Percentiles rank a stretch among this genome's conserved stretches.
Conservation (phyloP, 2,329 filamentous ascomycete genomes). For the Fusarium anguioides region DNA sequence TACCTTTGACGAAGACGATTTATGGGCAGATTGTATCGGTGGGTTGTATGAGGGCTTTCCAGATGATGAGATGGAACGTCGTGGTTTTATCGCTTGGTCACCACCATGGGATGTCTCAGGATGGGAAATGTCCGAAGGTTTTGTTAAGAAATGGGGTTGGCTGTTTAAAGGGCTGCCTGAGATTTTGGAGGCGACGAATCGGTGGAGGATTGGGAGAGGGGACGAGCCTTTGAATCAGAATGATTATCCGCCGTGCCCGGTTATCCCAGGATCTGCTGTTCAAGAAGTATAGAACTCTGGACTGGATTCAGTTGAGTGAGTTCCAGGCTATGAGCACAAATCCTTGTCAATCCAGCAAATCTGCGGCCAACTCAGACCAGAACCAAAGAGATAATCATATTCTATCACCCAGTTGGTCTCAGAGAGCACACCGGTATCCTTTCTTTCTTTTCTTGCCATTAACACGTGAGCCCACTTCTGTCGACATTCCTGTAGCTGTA, state of each 20-base stretch:
- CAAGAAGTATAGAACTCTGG: not conserved
- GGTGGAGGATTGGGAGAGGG: constrained; percentile 27
- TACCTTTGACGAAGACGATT: constrained; percentile 55
- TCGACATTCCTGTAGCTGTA: not conserved
- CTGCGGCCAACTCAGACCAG: not conserved
- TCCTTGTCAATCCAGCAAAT: not conserved
- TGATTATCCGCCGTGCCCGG: not conserved
- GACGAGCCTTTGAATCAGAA: constrained; percentile 13
- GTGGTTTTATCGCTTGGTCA: constrained; percentile 57
- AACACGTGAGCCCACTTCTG: not conserved
- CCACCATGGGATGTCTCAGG: constrained; percentile 40
- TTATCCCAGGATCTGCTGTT: not conserved
- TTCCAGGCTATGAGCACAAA: not conserved
- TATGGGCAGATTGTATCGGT: constrained; percentile 57
- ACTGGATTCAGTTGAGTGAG: not conserved
- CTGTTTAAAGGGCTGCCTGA: constrained; percentile 15
- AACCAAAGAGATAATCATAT: not conserved
- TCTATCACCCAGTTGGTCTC: too few species aligned
- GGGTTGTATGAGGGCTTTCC: constrained; percentile 58
- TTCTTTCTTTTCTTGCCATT: not conserved
- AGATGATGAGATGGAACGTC: constrained; percentile 53
- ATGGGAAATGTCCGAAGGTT: constrained; percentile 39
- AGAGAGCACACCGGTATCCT: not conserved
- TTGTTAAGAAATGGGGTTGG: constrained; percentile 41
- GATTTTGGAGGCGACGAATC: constrained; percentile 30